Percentiles rank a stretch among this genome's conserved stretches.
Conservation (phyloP, 164 flowering plant genomes). For the Sextonia rubra region DNA sequence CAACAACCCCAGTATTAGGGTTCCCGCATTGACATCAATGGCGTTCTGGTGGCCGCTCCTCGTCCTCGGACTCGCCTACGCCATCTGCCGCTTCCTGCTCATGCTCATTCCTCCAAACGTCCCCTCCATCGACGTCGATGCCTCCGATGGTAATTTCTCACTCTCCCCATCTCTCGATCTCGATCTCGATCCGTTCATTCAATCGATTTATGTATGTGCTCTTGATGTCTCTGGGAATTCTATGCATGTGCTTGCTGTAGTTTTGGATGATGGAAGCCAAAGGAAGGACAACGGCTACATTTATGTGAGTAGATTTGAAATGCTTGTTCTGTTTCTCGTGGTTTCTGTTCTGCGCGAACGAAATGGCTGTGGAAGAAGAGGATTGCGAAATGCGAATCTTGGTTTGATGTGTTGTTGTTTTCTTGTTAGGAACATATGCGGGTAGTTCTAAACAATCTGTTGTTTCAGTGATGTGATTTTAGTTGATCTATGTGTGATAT, state of each 20-base stretch:
- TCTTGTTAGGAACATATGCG: not conserved
- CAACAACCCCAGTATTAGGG: not conserved
- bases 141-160: slow-evolving; percentile 64
- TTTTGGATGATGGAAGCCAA: slow-evolving; percentile 77
- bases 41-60: slow-evolving; percentile 91
- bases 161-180: too few species aligned
- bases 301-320: slow-evolving; percentile 51
- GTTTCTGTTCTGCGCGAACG: not conserved
- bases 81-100: slow-evolving; percentile 68
- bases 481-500: not conserved
- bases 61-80: slow-evolving; percentile 71
- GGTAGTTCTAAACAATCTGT: not conserved
- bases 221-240: not conserved
- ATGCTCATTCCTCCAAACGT: slow-evolving; percentile 97
- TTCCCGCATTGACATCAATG: slow-evolving; percentile 36
- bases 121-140: slow-evolving; percentile 94
- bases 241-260: slow-evolving; percentile 29
- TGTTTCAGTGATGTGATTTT: not conserved
- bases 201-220: too few species aligned
- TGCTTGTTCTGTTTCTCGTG: not conserved
- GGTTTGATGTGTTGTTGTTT: too few species aligned
- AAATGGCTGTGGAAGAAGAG: not conserved
- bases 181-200: slow-evolving; percentile 5
- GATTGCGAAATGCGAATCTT: not conserved
- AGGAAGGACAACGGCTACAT: slow-evolving; percentile 77